Conservation (phyloP, 805 yeast species). For the Kodamaea hsintzibuensis region DNA sequence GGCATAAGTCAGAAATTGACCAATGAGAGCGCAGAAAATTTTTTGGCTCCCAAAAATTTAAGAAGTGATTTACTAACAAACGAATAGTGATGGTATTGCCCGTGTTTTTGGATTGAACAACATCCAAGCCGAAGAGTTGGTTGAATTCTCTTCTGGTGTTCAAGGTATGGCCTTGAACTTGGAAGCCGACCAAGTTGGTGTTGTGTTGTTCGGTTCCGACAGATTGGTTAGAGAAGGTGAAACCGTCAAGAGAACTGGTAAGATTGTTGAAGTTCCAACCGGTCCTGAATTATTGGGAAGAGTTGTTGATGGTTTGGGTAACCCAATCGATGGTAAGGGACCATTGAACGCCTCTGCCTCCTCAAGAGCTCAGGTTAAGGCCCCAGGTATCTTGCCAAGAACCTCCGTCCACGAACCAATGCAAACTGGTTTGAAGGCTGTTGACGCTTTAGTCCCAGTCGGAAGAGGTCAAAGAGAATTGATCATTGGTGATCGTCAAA, state of each 20-base stretch:
- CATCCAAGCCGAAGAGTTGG: conserved; percentile 99
- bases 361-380: conserved; percentile 97
- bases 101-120: conserved; percentile 99
- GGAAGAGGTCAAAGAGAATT: conserved; percentile 99
- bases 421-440: conserved; percentile 99
- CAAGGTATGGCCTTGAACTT: conserved; percentile 99
- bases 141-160: conserved; percentile 98
- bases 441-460: conserved; percentile 97
- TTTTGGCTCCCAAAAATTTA: neutral
- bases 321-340: conserved; percentile 99
- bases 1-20: conserved; percentile 4
- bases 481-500: conserved; percentile 99
- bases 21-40: conserved; percentile 9
- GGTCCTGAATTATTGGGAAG: conserved; percentile 98
- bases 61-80: conserved; percentile 37
- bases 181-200: conserved; percentile 99
- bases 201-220: conserved; percentile 99
- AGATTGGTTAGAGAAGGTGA: conserved; percentile 98
- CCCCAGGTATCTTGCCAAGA: conserved; percentile 99
- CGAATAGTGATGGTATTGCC: conserved; percentile 98
- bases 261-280: conserved; percentile 98
- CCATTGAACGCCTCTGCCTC: conserved; percentile 84
- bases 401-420: conserved; percentile 98
- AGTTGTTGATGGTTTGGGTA: conserved; percentile 99
- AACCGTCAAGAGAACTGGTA: conserved; percentile 99